These are phyloP conservation scores for Forsythia viridissima DNA, from an alignment of 257 asterid species.

Conservation along the genomic window DNA sequence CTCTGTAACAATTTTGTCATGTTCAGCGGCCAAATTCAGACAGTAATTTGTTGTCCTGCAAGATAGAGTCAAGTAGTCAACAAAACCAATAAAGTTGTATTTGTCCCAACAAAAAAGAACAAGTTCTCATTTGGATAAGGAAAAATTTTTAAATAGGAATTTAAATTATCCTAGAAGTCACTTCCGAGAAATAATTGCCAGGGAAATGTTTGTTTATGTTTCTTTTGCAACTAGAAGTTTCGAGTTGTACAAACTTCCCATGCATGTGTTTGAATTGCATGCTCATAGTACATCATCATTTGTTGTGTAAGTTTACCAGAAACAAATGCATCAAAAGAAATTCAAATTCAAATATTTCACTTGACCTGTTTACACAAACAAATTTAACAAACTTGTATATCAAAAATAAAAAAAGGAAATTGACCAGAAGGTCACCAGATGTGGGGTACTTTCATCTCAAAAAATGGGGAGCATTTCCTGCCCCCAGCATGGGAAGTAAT, in stretches of 20 bases:
- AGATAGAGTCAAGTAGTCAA: conserved; percentile 18
- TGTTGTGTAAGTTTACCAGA: too few species aligned
- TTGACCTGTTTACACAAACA: background rate
- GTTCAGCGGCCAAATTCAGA: conserved; percentile 82
- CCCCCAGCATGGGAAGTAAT: background rate
- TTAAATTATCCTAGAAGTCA: background rate
- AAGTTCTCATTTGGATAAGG: background rate
- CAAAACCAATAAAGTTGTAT: conserved; percentile 19
- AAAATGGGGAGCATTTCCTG: background rate
- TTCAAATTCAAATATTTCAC: background rate
- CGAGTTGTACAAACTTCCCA: background rate
- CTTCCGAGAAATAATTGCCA: background rate
- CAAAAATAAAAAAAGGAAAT: background rate
- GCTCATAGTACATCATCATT: too few species aligned
- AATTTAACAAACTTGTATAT: background rate
- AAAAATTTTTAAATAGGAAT: background rate
- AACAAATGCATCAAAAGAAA: too few species aligned
- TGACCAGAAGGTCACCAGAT: too few species aligned
- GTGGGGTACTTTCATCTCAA: too few species aligned
- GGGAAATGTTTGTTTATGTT: background rate
- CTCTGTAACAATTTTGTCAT: conserved; percentile 75
- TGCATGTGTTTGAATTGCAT: too few species aligned
- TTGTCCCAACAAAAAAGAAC: background rate
- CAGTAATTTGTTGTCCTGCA: conserved; percentile 90
- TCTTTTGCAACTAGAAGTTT: background rate